Conservation (phyloP, 352 stramenopile species). For the Globisporangium emineosum region DNA sequence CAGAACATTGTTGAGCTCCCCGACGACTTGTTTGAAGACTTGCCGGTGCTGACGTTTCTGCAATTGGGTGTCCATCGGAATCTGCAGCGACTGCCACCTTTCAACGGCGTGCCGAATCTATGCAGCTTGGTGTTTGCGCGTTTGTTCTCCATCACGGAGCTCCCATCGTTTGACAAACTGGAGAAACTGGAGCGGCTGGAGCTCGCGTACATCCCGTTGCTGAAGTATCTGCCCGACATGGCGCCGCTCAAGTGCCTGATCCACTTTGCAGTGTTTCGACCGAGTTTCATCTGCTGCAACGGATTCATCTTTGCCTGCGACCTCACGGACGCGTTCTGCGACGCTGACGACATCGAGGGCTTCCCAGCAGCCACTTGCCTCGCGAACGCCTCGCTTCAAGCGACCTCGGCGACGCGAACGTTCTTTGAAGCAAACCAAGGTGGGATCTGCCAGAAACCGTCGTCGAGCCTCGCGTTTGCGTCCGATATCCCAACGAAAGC, state of each 20-base stretch:
- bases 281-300: constrained; percentile 33
- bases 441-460: constrained; percentile 18
- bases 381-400: not conserved
- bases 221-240: constrained; percentile 27
- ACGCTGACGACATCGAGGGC: not conserved
- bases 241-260: constrained; percentile 11
- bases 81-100: constrained; percentile 23
- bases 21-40: constrained; percentile 27
- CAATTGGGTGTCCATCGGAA: constrained; percentile 30
- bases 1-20: constrained; percentile 26
- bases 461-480: not conserved
- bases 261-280: constrained; percentile 27
- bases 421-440: constrained; percentile 13
- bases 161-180: constrained; percentile 27
- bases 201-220: constrained; percentile 17
- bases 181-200: constrained; percentile 25
- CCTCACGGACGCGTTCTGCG: constrained; percentile 25
- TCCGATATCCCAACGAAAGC: constrained; percentile 22
- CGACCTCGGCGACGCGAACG: constrained; percentile 10
- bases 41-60: constrained; percentile 31
- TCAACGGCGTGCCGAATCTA: constrained; percentile 31
- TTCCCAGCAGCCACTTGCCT: constrained; percentile 19
- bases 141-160: constrained; percentile 15
- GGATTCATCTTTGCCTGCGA: constrained; percentile 30
- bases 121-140: constrained; percentile 27